These are phyloP conservation scores for Colletotrichum shisoi DNA, from an alignment of 2,329 filamentous ascomycete species.

Conservation along the genomic window DNA sequence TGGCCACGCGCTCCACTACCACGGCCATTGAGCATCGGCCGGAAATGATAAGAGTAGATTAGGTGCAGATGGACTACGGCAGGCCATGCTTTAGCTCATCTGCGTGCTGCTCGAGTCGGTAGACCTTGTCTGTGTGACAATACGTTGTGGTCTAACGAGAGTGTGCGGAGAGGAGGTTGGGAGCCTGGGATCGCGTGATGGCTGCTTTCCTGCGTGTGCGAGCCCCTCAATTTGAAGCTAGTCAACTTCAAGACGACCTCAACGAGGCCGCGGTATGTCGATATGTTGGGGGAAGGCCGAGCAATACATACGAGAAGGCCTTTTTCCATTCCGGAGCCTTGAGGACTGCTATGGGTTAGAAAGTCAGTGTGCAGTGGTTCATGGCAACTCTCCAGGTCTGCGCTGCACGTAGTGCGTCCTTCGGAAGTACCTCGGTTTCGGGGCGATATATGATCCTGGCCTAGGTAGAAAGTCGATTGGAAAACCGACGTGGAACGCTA, in stretches of 20 bases:
- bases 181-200: constrained; percentile 9
- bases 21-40: neutral
- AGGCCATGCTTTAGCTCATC: constrained; percentile 5
- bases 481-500: too few relatives aligned
- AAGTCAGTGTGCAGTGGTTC: neutral
- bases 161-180: neutral
- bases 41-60: neutral
- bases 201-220: neutral
- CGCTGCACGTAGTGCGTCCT: constrained; percentile 1
- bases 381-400: neutral
- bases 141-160: neutral
- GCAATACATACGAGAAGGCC: neutral
- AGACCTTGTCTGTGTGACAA: constrained; percentile 1
- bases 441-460: neutral
- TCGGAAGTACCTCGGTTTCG: neutral
- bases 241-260: neutral
- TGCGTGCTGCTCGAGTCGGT: constrained; percentile 2
- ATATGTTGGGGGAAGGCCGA: neutral
- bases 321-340: neutral
- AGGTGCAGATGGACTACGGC: constrained; percentile 7
- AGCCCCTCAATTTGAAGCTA: constrained; percentile 12
- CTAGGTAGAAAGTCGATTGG: too few relatives aligned
- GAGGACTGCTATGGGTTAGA: neutral
- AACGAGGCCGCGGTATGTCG: neutral
- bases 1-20: constrained; percentile 15